Evolutionary conservation across 2,329 filamentous ascomycete species (phyloP), one percentile per base, ranked within the genome.

Genomic region (Sclerotinia borealis): DNA sequence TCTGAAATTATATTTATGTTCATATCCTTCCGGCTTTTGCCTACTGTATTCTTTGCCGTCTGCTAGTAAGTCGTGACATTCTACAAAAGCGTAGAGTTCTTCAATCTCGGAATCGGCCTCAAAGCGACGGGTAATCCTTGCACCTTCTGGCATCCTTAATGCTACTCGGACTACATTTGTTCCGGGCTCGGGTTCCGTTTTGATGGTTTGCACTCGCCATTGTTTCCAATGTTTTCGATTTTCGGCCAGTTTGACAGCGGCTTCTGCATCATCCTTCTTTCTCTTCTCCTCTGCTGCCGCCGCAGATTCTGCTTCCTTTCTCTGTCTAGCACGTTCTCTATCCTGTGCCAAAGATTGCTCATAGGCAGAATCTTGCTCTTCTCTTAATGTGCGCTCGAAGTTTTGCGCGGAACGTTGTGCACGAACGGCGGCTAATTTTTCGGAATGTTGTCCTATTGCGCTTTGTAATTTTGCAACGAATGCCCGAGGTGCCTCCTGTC

Each of bases 1-100:
- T 63, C 84, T 84, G 76, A 99, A 99, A n/a, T 78, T 79, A 77
- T 95, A 99, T 69, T 87, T 80, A 75, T 98, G 93, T 68, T 87
- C 80, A 73, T 95, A 98, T 15, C 79, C 84, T 27, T 81, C 78
- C 0, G 92, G 91, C 69, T 85, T 64, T 37, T 65, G 72, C 17
- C 59, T 64, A 17, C 66, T 60, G 22, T 70, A 64, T 7, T 66
- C 59, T 10, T 59, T 48, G 9, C 72, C 75, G 2, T 77, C 76
- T 41, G 82, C 76, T 3, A 92, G 70, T 7, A 89, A 70, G 59
- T 91, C 87, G 74, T 92, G 88, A 77, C 93, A 98, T 73, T 99
- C 95, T 2, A 98, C 92, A 77, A 96, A 97, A 0, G 93, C 95
- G 75, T 98, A 96, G 84, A 2, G 96, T 84, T 48, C 93, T 83